Conservation (phyloP, 2,329 filamentous ascomycete genomes). For the Trichoderma gracile region DNA sequence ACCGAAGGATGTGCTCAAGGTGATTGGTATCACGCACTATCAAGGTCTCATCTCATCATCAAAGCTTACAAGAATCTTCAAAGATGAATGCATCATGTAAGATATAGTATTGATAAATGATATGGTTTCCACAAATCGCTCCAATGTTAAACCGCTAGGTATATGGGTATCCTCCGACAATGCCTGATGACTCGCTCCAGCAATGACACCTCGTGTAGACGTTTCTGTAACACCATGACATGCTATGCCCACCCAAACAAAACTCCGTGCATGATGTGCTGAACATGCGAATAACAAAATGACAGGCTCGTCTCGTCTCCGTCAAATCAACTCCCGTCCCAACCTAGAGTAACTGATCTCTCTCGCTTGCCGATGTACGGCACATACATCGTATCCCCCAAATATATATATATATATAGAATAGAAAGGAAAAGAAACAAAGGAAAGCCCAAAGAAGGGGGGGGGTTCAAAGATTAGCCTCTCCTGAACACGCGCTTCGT, state of each 20-base stretch:
- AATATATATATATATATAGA: background rate
- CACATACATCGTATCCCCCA: background rate
- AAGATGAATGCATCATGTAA: no score
- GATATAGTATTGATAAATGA: conserved; percentile 6
- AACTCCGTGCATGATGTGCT: conserved; percentile 22
- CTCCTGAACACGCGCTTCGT: conserved; percentile 71
- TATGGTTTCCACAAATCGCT: conserved; percentile 18
- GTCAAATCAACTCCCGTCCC: conserved; percentile 5
- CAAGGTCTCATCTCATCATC: no score
- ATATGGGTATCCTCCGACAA: conserved; percentile 38
- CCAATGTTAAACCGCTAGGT: conserved; percentile 25
- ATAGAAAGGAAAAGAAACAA: background rate
- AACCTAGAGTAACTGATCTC: conserved; percentile 7
- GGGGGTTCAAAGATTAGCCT: conserved; percentile 20
- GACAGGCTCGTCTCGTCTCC: conserved; percentile 14
- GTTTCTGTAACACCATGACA: conserved; percentile 25
- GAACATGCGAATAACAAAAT: conserved; percentile 18
- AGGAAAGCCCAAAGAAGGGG: background rate
- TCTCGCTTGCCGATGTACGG: conserved; percentile 9
- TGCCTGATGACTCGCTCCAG: conserved; percentile 33
- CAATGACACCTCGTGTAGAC: conserved; percentile 28
- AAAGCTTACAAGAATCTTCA: no score
- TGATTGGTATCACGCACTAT: no score
- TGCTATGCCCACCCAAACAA: conserved; percentile 25
- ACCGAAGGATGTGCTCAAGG: no score